Conservation (phyloP, 192 early-diverging fungal genomes). For the Coemansia sp. region DNA sequence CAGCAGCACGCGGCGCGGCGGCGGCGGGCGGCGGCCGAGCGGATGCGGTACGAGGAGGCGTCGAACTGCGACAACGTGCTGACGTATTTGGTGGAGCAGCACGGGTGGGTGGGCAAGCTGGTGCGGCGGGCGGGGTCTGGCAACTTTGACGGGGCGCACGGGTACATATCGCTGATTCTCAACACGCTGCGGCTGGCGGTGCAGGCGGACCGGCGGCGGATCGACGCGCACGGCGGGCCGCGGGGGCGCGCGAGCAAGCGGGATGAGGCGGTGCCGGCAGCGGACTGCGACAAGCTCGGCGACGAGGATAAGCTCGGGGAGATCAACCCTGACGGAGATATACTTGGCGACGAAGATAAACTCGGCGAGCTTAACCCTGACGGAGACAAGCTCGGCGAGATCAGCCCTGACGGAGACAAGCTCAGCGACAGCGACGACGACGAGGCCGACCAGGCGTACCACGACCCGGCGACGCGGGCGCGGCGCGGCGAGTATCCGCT, state of each 20-base stretch:
- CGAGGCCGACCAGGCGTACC: slow-evolving; percentile 39
- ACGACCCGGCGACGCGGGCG: slow-evolving; percentile 36
- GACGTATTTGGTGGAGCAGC: slow-evolving; percentile 47
- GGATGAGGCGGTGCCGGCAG: background rate
- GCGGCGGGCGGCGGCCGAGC: slow-evolving; percentile 38
- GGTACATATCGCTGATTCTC: slow-evolving; percentile 46
- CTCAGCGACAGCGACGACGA: slow-evolving; percentile 6
- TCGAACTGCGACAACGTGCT: slow-evolving; percentile 48
- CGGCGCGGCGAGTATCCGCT: slow-evolving; percentile 36
- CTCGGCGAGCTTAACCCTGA: too few relatives aligned
- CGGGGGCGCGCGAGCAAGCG: background rate
- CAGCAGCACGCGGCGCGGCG: slow-evolving; percentile 14
- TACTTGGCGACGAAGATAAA: background rate
- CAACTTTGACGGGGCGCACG: slow-evolving; percentile 45
- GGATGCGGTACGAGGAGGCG: slow-evolving; percentile 38
- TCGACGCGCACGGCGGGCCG: too few relatives aligned
- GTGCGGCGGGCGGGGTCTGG: slow-evolving; percentile 33
- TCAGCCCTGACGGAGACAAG: background rate
- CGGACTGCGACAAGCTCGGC: background rate
- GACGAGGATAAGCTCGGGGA: background rate
- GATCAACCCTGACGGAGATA: too few relatives aligned
- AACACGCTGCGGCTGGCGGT: slow-evolving; percentile 48
- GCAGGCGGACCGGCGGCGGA: slow-evolving; percentile 36
- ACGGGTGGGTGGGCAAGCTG: slow-evolving; percentile 42
- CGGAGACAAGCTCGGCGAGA: background rate